Conservation (phyloP, 805 yeast genomes). For the Starmerella scarabaei region DNA sequence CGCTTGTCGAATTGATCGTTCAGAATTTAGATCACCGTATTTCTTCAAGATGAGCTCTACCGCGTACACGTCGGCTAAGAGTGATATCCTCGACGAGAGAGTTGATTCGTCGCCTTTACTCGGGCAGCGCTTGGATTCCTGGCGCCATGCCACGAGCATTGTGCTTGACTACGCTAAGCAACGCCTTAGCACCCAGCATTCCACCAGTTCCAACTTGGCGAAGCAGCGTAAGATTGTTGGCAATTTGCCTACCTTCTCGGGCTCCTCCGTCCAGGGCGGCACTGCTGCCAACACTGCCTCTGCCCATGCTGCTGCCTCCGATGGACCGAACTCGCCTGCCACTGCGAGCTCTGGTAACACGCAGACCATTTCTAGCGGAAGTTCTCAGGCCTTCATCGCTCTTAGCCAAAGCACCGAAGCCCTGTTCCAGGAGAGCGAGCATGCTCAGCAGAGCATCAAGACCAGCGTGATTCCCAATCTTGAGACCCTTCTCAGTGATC, state of each 20-base stretch:
- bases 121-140: conserved; percentile 28
- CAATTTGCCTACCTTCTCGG: conserved; percentile 27
- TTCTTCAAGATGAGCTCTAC: not conserved
- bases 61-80: not conserved
- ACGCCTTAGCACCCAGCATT: conserved; percentile 23
- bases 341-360: not conserved
- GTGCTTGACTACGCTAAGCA: conserved; percentile 26
- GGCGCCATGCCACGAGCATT: conserved; percentile 27
- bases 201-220: conserved; percentile 23
- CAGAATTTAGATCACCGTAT: too few species aligned
- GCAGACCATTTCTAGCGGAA: conserved; percentile 18
- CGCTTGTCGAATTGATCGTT: too few species aligned
- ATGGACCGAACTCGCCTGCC: not conserved
- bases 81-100: conserved; percentile 19
- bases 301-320: not conserved
- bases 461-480: conserved; percentile 33
- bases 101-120: conserved; percentile 30
- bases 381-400: conserved; percentile 27
- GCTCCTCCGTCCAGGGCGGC: conserved; percentile 13
- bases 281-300: not conserved
- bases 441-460: conserved; percentile 30
- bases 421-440: conserved; percentile 27
- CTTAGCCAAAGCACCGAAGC: conserved; percentile 26
- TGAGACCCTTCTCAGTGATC: conserved; percentile 31
- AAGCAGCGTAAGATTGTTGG: conserved; percentile 26